Percentiles rank a stretch among this genome's conserved stretches.
Conservation (phyloP, 2,329 filamentous ascomycete species). For the Diaporthe ilicicola region DNA sequence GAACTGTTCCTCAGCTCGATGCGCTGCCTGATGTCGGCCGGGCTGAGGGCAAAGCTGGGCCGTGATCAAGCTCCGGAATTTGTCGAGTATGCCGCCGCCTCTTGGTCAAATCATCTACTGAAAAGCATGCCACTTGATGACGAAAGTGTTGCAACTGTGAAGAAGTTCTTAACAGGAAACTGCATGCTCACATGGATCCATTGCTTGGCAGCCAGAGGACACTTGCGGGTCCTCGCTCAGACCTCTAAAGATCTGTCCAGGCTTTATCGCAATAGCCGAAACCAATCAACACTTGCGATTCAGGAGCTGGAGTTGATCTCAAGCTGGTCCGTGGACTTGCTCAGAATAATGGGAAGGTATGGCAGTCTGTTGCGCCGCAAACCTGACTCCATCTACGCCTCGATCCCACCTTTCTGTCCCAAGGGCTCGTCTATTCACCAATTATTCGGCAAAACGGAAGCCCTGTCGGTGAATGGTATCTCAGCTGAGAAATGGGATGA, state of each 20-base stretch:
- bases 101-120: background rate
- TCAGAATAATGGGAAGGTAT: background rate
- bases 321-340: background rate
- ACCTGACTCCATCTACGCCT: background rate
- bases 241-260: background rate
- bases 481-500: slow-evolving; percentile 8
- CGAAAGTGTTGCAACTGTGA: background rate
- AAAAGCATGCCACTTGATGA: background rate
- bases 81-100: background rate
- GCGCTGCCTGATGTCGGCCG: background rate
- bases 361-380: background rate
- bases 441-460: background rate
- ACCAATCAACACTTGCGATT: background rate
- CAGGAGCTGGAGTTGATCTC: background rate
- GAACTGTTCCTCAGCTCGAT: background rate
- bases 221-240: background rate
- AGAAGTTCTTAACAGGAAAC: background rate
- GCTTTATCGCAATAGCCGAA: background rate
- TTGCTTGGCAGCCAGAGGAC: background rate
- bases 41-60: background rate
- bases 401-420: background rate
- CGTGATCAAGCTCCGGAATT: background rate
- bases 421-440: background rate
- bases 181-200: slow-evolving; percentile 12
- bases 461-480: background rate